Percentiles rank a stretch among this genome's conserved stretches.
Conservation (phyloP, 1,284 basidiomycete genomes). For the Omphalotus olearius region DNA sequence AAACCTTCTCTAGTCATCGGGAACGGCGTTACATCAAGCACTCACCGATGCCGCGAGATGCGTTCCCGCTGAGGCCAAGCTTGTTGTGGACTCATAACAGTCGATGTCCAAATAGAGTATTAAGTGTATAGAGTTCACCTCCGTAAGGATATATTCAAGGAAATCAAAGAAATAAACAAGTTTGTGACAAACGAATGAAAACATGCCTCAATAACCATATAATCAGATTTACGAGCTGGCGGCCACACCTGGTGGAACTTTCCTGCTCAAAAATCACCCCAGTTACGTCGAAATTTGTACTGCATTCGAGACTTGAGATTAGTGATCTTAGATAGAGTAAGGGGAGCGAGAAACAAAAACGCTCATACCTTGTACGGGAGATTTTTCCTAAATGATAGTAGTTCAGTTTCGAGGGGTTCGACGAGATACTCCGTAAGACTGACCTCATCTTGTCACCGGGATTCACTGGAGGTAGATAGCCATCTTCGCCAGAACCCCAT, state of each 20-base stretch:
- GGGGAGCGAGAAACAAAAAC: constrained; percentile 5
- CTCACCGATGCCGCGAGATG: too few relatives aligned
- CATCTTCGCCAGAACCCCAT: constrained; percentile 71
- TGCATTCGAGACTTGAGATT: constrained; percentile 52
- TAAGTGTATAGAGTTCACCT: too few relatives aligned
- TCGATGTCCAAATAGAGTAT: too few relatives aligned
- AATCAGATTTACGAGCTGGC: too few relatives aligned
- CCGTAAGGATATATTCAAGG: too few relatives aligned
- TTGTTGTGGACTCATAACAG: too few relatives aligned
- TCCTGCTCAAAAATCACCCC: constrained; percentile 70
- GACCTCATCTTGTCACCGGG: constrained; percentile 69
- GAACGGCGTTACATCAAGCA: too few relatives aligned
- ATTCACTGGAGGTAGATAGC: constrained; percentile 69
- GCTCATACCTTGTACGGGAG: constrained; percentile 77
- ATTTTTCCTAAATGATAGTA: constrained; percentile 49
- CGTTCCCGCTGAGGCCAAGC: too few relatives aligned
- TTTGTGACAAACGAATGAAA: too few relatives aligned
- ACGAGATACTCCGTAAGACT: constrained; percentile 20
- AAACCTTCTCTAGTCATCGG: too few relatives aligned
- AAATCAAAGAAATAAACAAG: too few relatives aligned
- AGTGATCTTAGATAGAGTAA: constrained; percentile 32
- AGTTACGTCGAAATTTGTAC: constrained; percentile 84
- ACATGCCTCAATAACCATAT: too few relatives aligned
- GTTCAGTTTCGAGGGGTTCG: constrained; percentile 1
- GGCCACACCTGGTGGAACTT: not conserved